These are phyloP conservation scores for Saposhnikovia divaricata DNA, from an alignment of 129 eudicot genomes.

Conservation along the genomic window DNA sequence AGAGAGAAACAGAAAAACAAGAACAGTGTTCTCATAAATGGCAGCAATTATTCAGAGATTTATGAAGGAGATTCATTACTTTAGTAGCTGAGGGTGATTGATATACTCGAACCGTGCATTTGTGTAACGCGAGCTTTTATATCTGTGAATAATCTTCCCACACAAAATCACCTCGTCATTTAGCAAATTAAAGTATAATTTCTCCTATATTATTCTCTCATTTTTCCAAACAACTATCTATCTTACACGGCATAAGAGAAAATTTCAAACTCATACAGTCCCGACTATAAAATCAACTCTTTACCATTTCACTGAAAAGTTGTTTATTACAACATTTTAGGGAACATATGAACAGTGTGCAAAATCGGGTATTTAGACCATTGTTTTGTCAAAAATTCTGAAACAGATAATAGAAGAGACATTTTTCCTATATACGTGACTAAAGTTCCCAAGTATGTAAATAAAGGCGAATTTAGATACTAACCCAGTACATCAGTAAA, in stretches of 20 bases:
- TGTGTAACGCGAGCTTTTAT: background rate
- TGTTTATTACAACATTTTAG: conserved; percentile 9
- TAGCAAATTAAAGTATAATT: background rate
- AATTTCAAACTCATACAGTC: background rate
- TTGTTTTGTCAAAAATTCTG: background rate
- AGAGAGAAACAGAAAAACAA: too few relatives aligned
- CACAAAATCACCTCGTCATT: background rate
- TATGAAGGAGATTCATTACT: too few relatives aligned
- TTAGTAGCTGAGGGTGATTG: background rate
- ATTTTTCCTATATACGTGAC: conserved; percentile 1
- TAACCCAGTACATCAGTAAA: background rate
- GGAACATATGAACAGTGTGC: background rate
- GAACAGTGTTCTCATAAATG: too few relatives aligned
- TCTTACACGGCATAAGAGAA: background rate
- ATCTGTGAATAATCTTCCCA: background rate
- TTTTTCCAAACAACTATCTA: background rate
- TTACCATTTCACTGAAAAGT: background rate
- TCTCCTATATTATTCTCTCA: background rate
- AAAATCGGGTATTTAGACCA: background rate
- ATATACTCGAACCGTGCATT: background rate
- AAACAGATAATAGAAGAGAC: background rate
- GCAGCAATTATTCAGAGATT: too few relatives aligned
- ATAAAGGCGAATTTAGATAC: background rate
- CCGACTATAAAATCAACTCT: background rate
- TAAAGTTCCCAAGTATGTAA: background rate